Base-by-base conservation (phyloP, 108 stramenopile species). In the Skeletonema menzelii region DNA sequence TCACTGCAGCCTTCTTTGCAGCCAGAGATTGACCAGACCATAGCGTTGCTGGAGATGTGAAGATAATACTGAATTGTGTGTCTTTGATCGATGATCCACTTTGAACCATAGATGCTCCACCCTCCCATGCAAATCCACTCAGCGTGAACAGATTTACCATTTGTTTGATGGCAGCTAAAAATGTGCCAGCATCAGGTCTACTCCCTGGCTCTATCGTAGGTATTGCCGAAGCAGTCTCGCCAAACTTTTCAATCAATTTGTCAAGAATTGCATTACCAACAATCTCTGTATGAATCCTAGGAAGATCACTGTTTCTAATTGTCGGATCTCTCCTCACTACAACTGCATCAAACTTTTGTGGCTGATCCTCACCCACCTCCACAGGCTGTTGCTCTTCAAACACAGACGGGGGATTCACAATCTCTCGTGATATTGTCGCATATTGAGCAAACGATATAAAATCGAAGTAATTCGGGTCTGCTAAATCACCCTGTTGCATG, bases 391-490 rank as follows among this genome's bases (percentile, higher is more conserved):
- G 79, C 59, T 94, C 93, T 67, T 88, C 85, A 78, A 91, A 94
- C 6, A 94, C 82, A 34, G 60, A 53, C 13, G 75, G 65, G 6
- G 93, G 93, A 67, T 88, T 68, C 26, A 78, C 32, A 1, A 94
- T 77, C 67, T 90, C 91, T 65, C 93, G 63, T 37, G 63, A 67
- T 22, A 96, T 93, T 14, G 92, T 88, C 6, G 75, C 55, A 63
- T 93, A 92, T 72, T 96, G 95, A 20, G 92, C 91, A 82, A 88
- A 93, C 0, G 87, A 89, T 49, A 96, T 93, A 66, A 91, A 93
- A 79, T 96, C 95, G 84, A 96, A 96, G 77, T 96, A 96, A 57
- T 87, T 86, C 0, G 95, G 92, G 78, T 96, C 89, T 0, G 90
- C 80, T 35, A 96, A 59, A 46, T 92, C 90, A 7, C 95, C 95